Evolutionary conservation across 2,329 filamentous ascomycete genomes (phyloP).

Genomic region (Decorospora gaudefroyi): DNA sequence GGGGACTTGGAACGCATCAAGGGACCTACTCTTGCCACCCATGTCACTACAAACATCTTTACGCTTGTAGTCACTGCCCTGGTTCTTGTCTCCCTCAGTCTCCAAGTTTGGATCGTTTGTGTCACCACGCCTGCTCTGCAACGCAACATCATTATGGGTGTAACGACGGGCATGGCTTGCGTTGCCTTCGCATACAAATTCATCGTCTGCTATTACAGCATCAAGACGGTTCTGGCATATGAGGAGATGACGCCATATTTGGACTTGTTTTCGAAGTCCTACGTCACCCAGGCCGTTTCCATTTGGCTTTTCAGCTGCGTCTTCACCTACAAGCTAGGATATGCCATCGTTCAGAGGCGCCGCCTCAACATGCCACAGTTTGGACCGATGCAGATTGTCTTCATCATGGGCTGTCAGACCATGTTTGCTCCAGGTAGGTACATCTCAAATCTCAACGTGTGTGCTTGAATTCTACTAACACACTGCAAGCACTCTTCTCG

Average conservation of each 20-base stretch:
- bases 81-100: conserved; percentile 63
- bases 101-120: conserved; percentile 68
- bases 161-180: conserved; percentile 57
- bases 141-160: conserved; percentile 52
- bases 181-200: conserved; percentile 60
- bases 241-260: conserved; percentile 26
- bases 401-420: conserved; percentile 70
- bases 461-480: conserved; percentile 29
- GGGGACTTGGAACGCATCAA: conserved; percentile 59
- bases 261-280: conserved; percentile 44
- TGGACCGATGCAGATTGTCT: conserved; percentile 68
- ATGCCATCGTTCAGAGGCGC: conserved; percentile 60
- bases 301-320: conserved; percentile 67
- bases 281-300: conserved; percentile 59
- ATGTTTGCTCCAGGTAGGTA: conserved; percentile 64
- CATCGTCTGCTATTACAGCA: conserved; percentile 57
- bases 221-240: conserved; percentile 45
- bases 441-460: not conserved
- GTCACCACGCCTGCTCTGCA: conserved; percentile 53
- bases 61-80: conserved; percentile 59
- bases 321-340: conserved; percentile 65
- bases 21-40: conserved; percentile 54
- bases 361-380: conserved; percentile 63
- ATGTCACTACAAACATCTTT: conserved; percentile 56
- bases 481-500: conserved; percentile 61